Conservation (phyloP, 2,329 filamentous ascomycete genomes). For the Aspergillus brasiliensis region DNA sequence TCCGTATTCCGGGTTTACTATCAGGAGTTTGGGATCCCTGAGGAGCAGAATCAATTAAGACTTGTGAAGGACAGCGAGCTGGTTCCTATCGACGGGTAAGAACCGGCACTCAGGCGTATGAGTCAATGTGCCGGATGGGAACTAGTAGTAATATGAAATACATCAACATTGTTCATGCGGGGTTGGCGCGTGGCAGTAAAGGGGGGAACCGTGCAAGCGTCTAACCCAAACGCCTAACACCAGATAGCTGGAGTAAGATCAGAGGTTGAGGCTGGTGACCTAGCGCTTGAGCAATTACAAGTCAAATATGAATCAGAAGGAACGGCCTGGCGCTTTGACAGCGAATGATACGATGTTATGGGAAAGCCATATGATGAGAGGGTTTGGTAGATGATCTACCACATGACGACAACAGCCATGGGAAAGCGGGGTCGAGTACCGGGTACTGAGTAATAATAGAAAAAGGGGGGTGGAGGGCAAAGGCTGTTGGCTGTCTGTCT, state of each 20-base stretch:
- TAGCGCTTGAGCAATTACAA: background rate
- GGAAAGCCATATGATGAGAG: slow-evolving; percentile 9
- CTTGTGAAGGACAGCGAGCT: background rate
- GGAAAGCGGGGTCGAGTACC: slow-evolving; percentile 13
- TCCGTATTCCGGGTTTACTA: background rate
- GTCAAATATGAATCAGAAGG: slow-evolving; percentile 1
- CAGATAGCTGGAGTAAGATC: background rate
- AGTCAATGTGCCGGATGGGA: slow-evolving; percentile 26
- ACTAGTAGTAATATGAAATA: slow-evolving; percentile 11
- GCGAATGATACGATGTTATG: background rate
- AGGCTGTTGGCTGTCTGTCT: slow-evolving; percentile 7
- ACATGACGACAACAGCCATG: slow-evolving; percentile 25
- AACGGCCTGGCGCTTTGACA: slow-evolving; percentile 3
- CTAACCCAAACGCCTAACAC: slow-evolving; percentile 10
- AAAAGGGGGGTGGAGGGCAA: slow-evolving; percentile 4
- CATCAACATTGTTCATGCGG: slow-evolving; percentile 27
- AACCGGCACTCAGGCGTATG: slow-evolving; percentile 16
- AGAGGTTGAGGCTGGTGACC: slow-evolving; percentile 11
- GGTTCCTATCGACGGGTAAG: background rate
- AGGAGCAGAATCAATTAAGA: slow-evolving; percentile 6
- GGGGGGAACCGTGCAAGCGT: background rate
- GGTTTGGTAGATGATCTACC: slow-evolving; percentile 13
- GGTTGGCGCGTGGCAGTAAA: slow-evolving; percentile 27
- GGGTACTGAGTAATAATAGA: slow-evolving; percentile 11
- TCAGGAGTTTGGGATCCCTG: slow-evolving; percentile 1